phyloP scores from a whole-genome alignment of 2,329 filamentous ascomycete genomes.

The Fusarium sp. region DNA sequence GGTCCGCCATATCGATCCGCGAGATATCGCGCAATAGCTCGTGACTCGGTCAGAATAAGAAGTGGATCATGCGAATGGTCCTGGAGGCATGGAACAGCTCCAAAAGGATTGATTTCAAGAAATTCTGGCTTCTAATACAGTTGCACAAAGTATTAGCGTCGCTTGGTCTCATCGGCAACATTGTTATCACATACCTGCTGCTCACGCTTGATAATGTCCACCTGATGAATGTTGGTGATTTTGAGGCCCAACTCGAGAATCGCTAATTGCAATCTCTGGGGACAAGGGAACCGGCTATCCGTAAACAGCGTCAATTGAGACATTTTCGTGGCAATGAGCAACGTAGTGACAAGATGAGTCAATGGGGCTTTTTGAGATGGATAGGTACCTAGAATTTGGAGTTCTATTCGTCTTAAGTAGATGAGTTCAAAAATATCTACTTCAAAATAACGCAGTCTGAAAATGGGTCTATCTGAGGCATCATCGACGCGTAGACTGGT shows the following conservation, averaged over 20 bases:
- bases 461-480: not conserved
- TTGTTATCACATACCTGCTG: not conserved
- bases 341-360: not conserved
- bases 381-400: not conserved
- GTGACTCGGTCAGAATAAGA: not conserved
- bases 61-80: not conserved
- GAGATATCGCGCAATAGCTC: not conserved
- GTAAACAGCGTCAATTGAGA: not conserved
- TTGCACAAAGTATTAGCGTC: not conserved
- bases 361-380: not conserved
- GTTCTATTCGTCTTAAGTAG: not conserved
- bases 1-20: not conserved
- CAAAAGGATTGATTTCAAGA: not conserved
- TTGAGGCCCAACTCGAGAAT: not conserved
- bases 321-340: not conserved
- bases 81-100: not conserved
- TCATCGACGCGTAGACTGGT: not conserved
- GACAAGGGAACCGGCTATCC: not conserved
- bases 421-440: accelerated
- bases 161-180: too few relatives aligned
- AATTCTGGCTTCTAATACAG: not conserved
- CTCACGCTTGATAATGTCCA: not conserved
- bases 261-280: not conserved
- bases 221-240: not conserved
- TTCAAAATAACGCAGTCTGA: not conserved